Conservation (phyloP, 257 asterid species). For the Ilex aquifolium region DNA sequence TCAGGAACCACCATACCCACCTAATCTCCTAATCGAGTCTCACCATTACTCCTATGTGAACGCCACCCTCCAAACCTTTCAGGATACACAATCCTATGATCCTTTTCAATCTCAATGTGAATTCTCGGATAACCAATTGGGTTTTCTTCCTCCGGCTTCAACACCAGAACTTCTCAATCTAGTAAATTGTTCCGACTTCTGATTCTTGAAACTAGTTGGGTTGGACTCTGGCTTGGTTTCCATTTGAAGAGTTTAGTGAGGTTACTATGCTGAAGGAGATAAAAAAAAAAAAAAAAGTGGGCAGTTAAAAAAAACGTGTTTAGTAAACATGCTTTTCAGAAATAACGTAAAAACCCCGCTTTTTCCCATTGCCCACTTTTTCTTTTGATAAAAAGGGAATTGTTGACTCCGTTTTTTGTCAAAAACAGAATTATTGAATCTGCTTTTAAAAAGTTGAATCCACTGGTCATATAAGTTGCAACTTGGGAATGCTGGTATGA, state of each 20-base stretch:
- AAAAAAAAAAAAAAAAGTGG: no score
- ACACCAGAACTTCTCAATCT: neutral
- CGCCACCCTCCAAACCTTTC: neutral
- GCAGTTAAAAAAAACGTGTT: no score
- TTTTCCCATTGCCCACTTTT: no score
- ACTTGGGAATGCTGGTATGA: no score
- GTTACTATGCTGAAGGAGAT: no score
- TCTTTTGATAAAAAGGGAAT: no score
- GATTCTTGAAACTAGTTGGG: neutral
- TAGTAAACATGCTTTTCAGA: no score
- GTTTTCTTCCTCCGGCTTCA: neutral
- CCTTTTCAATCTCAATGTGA: neutral
- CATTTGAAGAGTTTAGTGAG: neutral
- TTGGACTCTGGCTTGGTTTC: neutral
- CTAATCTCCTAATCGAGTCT: neutral
- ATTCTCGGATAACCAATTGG: neutral
- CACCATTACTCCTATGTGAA: neutral
- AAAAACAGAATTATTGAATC: no score
- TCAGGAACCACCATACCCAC: neutral
- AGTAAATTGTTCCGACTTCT: neutral
- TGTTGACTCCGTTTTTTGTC: no score
- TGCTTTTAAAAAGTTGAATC: no score
- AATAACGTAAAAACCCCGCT: no score
- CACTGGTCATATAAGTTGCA: no score
- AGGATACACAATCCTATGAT: neutral